These are phyloP conservation scores for Solanum neorickii DNA, from an alignment of 257 asterid genomes.

Conservation along the genomic window DNA sequence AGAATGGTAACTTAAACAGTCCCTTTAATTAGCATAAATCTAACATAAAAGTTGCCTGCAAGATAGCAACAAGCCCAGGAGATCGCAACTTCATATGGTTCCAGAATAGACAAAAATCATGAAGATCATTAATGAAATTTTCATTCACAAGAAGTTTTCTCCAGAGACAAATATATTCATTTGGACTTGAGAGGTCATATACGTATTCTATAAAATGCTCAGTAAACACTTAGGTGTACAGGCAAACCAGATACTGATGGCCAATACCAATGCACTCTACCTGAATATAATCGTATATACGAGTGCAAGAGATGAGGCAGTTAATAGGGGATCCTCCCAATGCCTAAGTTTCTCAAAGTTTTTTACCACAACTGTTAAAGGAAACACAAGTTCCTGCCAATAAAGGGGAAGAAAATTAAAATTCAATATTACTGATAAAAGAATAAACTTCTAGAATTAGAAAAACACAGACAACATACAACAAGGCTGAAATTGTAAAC, in stretches of 20 bases:
- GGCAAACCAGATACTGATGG: not conserved
- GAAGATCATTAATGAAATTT: not conserved
- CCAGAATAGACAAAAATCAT: not conserved
- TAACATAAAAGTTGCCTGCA: not conserved
- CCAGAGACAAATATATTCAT: not conserved
- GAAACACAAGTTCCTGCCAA: conserved; percentile 80
- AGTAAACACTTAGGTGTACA: not conserved
- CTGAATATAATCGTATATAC: conserved; percentile 64
- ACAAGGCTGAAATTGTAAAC: not conserved
- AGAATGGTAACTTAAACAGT: not conserved
- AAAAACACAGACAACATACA: not conserved
- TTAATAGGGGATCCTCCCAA: conserved; percentile 88
- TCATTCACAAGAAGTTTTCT: not conserved
- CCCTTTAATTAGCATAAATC: not conserved
- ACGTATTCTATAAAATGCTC: not conserved
- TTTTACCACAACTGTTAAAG: conserved; percentile 45
- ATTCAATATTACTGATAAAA: not conserved
- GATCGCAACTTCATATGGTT: not conserved
- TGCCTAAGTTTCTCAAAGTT: conserved; percentile 62
- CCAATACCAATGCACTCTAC: conserved; percentile 16
- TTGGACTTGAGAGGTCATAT: not conserved
- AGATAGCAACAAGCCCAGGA: not conserved
- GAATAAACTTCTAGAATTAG: not conserved
- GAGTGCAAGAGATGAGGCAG: conserved; percentile 72
- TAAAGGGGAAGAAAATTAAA: not conserved